Percentiles rank a stretch among this genome's conserved stretches.
Conservation (phyloP, 495 filamentous ascomycete species). For the Letharia columbiana region DNA sequence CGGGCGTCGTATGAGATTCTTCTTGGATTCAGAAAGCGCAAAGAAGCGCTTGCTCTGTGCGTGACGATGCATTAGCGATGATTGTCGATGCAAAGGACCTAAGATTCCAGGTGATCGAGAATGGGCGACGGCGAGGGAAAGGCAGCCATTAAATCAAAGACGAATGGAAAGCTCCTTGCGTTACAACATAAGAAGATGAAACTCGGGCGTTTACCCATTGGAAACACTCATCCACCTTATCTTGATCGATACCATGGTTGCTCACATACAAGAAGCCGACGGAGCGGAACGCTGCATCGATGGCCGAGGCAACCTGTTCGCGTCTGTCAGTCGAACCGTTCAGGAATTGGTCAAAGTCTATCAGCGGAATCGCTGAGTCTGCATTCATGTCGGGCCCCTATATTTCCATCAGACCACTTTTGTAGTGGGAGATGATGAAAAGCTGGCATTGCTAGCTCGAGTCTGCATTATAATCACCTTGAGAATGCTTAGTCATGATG, state of each 20-base stretch:
- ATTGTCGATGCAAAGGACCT: no score
- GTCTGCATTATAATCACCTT: no score
- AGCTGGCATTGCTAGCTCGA: no score
- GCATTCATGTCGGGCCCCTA: neutral
- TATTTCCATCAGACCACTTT: neutral
- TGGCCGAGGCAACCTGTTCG: neutral
- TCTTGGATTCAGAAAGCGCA: neutral
- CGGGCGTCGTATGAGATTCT: neutral
- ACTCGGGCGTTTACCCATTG: neutral
- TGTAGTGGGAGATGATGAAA: no score
- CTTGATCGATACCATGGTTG: conserved; percentile 6
- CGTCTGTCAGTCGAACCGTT: neutral
- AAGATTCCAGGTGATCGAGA: no score
- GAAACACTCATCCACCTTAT: conserved; percentile 3
- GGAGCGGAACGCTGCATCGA: conserved; percentile 3
- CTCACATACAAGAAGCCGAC: neutral
- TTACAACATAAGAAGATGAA: neutral
- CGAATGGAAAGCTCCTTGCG: no score
- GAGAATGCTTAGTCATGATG: no score
- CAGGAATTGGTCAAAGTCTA: neutral
- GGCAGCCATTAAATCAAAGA: no score
- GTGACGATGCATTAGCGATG: neutral
- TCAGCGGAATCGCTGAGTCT: neutral
- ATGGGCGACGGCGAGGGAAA: no score
- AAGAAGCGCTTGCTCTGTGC: conserved; percentile 8